Evolutionary conservation across 768 basidiomycete genomes (phyloP).

Genomic region (Piloderma croceum): DNA sequence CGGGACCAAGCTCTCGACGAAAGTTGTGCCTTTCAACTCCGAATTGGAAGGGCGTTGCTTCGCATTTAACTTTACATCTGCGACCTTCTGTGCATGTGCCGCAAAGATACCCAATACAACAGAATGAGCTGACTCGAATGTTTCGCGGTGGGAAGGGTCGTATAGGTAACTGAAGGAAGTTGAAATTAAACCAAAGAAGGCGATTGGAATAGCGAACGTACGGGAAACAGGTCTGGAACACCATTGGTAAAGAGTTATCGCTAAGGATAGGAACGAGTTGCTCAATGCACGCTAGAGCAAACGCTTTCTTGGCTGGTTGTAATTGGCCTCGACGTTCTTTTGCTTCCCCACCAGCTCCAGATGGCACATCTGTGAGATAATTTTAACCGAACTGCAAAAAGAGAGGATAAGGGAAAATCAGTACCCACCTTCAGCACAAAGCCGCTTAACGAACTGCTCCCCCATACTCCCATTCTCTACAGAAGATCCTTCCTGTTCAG

Average conservation of each 20-base stretch:
- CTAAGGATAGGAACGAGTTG: conserved; percentile 65
- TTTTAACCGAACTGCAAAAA: too few relatives aligned
- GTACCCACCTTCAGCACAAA: too few relatives aligned
- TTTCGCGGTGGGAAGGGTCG: conserved; percentile 56
- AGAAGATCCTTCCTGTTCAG: too few relatives aligned
- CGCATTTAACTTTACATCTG: conserved; percentile 10
- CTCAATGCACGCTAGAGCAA: conserved; percentile 68
- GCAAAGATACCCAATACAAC: conserved; percentile 73
- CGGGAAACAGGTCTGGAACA: conserved; percentile 63
- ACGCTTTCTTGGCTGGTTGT: conserved; percentile 45
- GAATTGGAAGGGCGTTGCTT: conserved; percentile 12
- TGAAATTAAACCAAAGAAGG: conserved; percentile 4
- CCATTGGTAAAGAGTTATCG: conserved; percentile 46
- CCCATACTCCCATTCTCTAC: too few relatives aligned
- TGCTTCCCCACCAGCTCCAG: too few relatives aligned
- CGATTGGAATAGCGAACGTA: conserved; percentile 31
- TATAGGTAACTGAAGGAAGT: conserved; percentile 47
- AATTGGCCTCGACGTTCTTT: too few relatives aligned
- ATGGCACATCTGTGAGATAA: too few relatives aligned
- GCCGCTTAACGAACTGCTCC: too few relatives aligned
- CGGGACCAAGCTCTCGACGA: conserved; percentile 57
- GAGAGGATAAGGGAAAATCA: too few relatives aligned
- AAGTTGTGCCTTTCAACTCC: conserved; percentile 25
- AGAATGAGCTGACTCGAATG: conserved; percentile 85
- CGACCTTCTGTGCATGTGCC: conserved; percentile 41